Evolutionary conservation across 148 eudicot species (phyloP).

Genomic region (Vaccinium macrocarpon): DNA sequence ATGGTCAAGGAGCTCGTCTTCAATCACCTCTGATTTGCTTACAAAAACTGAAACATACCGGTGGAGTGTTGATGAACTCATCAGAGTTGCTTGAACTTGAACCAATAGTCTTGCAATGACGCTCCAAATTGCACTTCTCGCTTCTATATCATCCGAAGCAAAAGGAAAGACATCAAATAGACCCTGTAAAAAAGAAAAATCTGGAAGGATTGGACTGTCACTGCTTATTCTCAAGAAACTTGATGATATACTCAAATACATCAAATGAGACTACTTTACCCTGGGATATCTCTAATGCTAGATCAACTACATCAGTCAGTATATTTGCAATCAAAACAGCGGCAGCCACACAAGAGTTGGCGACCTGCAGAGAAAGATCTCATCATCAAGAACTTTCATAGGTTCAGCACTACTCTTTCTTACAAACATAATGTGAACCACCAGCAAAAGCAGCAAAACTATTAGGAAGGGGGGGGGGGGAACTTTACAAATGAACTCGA

Average conservation of each 20-base stretch:
- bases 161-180: conserved; percentile 67
- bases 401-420: background rate
- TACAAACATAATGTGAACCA: background rate
- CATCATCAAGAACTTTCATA: background rate
- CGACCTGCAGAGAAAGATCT: conserved; percentile 52
- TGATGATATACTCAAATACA: background rate
- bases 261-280: conserved; percentile 43
- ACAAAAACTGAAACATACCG: conserved; percentile 50
- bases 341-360: conserved; percentile 81
- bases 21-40: conserved; percentile 61
- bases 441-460: background rate
- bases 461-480: too few species aligned
- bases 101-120: conserved; percentile 52
- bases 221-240: background rate
- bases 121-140: conserved; percentile 86
- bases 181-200: conserved; percentile 62
- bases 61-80: conserved; percentile 45
- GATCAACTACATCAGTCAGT: conserved; percentile 62
- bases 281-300: conserved; percentile 53
- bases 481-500: background rate
- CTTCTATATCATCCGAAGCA: conserved; percentile 83
- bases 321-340: conserved; percentile 83
- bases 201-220: conserved; percentile 41
- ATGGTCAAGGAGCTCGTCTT: conserved; percentile 70
- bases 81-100: conserved; percentile 41